phyloP scores from a whole-genome alignment of 208 protist genomes.

The Jaenimonas drosophilae region DNA sequence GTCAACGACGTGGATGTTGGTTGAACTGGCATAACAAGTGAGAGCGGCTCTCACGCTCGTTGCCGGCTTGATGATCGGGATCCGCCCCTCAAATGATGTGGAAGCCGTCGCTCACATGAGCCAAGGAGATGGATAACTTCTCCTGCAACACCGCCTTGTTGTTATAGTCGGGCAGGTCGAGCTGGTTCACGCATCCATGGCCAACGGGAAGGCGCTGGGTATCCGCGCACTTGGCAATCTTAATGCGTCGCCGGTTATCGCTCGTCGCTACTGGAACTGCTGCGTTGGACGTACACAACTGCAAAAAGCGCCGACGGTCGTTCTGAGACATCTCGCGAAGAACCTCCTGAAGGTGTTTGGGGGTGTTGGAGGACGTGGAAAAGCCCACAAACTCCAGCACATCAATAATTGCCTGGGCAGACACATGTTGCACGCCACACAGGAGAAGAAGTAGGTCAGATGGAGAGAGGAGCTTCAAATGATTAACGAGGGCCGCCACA shows the following conservation, averaged over 20 bases:
- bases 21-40: slow-evolving; percentile 2
- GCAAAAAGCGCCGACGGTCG: slow-evolving; percentile 54
- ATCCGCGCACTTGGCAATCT: slow-evolving; percentile 31
- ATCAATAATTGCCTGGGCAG: slow-evolving; percentile 28
- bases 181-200: slow-evolving; percentile 54
- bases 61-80: neutral
- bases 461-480: slow-evolving; percentile 44
- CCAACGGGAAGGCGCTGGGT: slow-evolving; percentile 37
- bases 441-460: slow-evolving; percentile 50
- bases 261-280: slow-evolving; percentile 17
- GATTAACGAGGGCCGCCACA: slow-evolving; percentile 16
- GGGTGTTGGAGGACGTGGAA: slow-evolving; percentile 26
- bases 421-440: slow-evolving; percentile 47
- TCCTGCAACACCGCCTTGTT: slow-evolving; percentile 27
- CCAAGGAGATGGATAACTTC: slow-evolving; percentile 38
- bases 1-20: neutral
- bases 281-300: slow-evolving; percentile 46
- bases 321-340: slow-evolving; percentile 49
- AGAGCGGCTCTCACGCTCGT: neutral
- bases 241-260: slow-evolving; percentile 54
- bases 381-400: slow-evolving; percentile 55
- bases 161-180: slow-evolving; percentile 59
- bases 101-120: slow-evolving; percentile 58
- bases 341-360: slow-evolving; percentile 32
- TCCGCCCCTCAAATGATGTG: slow-evolving; percentile 29